Percentiles rank a stretch among this genome's conserved stretches.
phyloP scores from a whole-genome alignment of 164 flowering plant genomes.

The Pachysandra terminalis region DNA sequence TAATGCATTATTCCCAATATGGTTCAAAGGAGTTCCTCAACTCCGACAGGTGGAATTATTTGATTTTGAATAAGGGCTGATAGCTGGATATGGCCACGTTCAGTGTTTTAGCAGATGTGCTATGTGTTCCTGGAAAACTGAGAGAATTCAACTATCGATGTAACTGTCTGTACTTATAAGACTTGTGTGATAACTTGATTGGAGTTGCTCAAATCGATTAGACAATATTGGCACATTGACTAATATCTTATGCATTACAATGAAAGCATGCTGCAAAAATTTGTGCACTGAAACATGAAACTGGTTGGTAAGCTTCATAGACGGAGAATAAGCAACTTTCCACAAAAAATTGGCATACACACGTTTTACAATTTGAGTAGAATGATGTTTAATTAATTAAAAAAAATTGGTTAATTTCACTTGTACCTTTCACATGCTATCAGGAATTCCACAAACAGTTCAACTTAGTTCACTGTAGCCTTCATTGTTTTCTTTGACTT shows the following conservation, averaged over 20 bases:
- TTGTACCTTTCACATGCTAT: neutral
- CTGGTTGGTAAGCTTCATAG: neutral
- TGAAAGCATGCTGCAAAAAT: neutral
- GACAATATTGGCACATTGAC: neutral
- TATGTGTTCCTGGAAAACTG: neutral
- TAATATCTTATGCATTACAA: neutral
- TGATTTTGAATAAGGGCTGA: neutral
- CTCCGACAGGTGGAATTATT: neutral
- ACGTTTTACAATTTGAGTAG: neutral
- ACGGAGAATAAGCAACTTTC: neutral
- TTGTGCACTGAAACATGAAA: neutral
- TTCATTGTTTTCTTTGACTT: slow-evolving; percentile 15
- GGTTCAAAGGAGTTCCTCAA: neutral
- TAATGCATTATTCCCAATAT: neutral
- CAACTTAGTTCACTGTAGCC: neutral
- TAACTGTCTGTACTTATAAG: neutral
- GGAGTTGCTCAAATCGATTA: neutral
- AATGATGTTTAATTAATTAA: too few relatives aligned
- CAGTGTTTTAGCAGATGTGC: neutral
- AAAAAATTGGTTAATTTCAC: neutral
- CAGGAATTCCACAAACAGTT: neutral
- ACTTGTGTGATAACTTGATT: neutral
- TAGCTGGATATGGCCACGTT: neutral
- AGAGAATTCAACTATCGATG: neutral
- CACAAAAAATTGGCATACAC: neutral